A percentile compares a stretch with the other conserved stretches of the same genome.
Conservation (phyloP, 116 monocot species). For the Iris pallida region DNA sequence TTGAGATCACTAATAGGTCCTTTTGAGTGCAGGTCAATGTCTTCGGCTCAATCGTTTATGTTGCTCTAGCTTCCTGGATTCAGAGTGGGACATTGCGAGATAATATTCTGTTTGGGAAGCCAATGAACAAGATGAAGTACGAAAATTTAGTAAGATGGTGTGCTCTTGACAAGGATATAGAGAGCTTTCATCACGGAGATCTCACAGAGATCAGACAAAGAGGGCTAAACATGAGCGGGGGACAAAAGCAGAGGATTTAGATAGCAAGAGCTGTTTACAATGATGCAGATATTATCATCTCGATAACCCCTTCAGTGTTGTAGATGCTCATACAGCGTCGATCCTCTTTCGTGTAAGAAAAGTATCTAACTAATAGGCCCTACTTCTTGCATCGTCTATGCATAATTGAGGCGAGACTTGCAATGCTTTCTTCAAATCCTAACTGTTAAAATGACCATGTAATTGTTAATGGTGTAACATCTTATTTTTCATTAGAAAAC, state of each 20-base stretch:
- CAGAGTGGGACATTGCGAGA: constrained; percentile 44
- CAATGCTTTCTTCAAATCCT: too few relatives aligned
- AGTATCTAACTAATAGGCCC: too few relatives aligned
- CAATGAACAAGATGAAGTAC: constrained; percentile 25
- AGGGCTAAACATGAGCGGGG: constrained; percentile 58
- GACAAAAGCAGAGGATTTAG: constrained; percentile 54
- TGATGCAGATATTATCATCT: constrained; percentile 48
- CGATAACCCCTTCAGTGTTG: constrained; percentile 54
- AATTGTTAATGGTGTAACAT: too few relatives aligned
- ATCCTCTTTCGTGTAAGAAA: constrained; percentile 46
- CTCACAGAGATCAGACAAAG: constrained; percentile 49
- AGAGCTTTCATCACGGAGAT: constrained; percentile 40
- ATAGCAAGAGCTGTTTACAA: constrained; percentile 47
- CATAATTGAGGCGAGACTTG: too few relatives aligned
- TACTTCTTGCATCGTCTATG: too few relatives aligned
- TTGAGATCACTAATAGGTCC: too few relatives aligned
- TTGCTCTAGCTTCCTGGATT: constrained; percentile 47
- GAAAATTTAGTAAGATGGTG: constrained; percentile 29
- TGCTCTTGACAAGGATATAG: constrained; percentile 48
- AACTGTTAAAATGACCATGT: too few relatives aligned
- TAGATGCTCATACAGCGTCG: constrained; percentile 55
- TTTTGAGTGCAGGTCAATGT: too few relatives aligned
- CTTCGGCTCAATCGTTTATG: too few relatives aligned
- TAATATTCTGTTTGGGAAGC: constrained; percentile 47
- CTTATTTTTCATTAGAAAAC: too few relatives aligned